Evolutionary conservation across 441 rosid species (phyloP), one percentile per base, ranked within the genome.

Genomic region (Corymbia calophylla): DNA sequence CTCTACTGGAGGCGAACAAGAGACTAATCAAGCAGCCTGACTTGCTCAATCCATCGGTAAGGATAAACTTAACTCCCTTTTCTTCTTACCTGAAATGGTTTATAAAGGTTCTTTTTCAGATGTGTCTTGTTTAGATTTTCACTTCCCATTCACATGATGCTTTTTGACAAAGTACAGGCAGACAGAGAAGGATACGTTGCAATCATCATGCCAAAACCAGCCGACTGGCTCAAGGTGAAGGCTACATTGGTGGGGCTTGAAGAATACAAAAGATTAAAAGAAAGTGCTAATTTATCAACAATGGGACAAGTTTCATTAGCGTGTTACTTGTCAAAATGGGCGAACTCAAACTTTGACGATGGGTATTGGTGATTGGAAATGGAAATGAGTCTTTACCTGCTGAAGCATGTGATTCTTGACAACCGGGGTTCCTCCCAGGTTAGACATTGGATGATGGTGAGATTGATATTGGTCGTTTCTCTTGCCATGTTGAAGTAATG

Each of bases 101-200:
- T 39, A 73, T 73, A 73, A 70, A 21, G 82, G 48, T 23, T 21
- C 29, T 73, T 48, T 73, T 73, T 73, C 9, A 14, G 82, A 73
- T 73, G 49, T 2, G 4, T 73, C 29, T 73, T 11, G 82, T 73
- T 39, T 73, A 21, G 82, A 73, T 73, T 19, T 3, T 73, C 82
- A 53, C 64, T 80, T 48, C 48, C 44, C 49, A 66, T 21, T 70
- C n/a, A 27, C 31, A 48, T 87, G 80, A 53, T 88, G 81, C 87
- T 17, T 16, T 86, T 70, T 55, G 49, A 23, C 44, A 87, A 85
- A 88, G 86, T 88, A 88, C 94, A 97, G 99, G 98, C 99, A 27
- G 97, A 93, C 60, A 93, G 99, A 66, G 98, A 97, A 94, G 99
- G 98, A 62, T 97, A 94, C 91, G 92, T 97, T 84, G 99, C 98